phyloP scores from a whole-genome alignment of 2,329 filamentous ascomycete species.

The Aspergillus niger region DNA sequence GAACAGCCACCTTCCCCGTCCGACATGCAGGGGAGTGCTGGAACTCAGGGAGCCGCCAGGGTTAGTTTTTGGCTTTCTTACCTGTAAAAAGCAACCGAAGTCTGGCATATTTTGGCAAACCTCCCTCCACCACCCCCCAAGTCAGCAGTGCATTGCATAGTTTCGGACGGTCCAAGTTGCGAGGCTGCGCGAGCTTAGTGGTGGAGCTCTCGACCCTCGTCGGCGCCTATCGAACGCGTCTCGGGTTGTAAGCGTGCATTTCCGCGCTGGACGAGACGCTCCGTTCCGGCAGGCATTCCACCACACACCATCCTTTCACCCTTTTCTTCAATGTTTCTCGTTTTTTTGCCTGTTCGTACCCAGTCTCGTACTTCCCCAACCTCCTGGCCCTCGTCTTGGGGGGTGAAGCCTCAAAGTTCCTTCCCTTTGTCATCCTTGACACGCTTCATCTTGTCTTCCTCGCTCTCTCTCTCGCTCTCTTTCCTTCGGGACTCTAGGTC shows the following conservation, averaged over 20 bases:
- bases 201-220: constrained; percentile 34
- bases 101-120: not conserved
- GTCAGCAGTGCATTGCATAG: constrained; percentile 17
- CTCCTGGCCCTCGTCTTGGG: constrained; percentile 22
- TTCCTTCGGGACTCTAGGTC: constrained; percentile 14
- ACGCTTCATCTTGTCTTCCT: constrained; percentile 16
- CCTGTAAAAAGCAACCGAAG: not conserved
- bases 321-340: constrained; percentile 28
- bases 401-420: constrained; percentile 19
- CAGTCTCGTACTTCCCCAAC: constrained; percentile 27
- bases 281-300: constrained; percentile 39
- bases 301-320: constrained; percentile 31
- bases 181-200: constrained; percentile 24
- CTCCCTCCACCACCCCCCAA: not conserved
- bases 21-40: not conserved
- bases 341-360: constrained; percentile 26
- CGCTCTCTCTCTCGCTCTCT: constrained; percentile 21
- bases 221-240: constrained; percentile 45
- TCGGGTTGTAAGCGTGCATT: constrained; percentile 44
- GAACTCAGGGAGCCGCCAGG: not conserved
- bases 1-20: not conserved
- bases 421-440: constrained; percentile 23
- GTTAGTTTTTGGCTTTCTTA: not conserved
- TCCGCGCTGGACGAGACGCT: constrained; percentile 41
- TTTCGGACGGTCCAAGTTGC: constrained; percentile 15